phyloP scores from a whole-genome alignment of 495 filamentous ascomycete genomes.

The Haplographium delicatum region DNA sequence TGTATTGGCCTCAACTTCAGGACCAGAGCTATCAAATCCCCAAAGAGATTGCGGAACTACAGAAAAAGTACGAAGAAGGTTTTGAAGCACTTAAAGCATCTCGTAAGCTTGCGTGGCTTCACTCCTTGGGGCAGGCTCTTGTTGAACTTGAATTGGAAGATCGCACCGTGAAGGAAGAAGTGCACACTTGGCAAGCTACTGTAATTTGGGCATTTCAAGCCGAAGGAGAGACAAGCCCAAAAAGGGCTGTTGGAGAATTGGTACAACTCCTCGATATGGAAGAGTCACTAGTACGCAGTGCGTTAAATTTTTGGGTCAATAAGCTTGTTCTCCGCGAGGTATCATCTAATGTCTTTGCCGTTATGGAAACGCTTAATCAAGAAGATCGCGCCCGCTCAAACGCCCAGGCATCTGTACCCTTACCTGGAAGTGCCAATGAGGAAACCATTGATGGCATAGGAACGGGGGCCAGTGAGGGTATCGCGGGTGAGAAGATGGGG shows the following conservation, averaged over 20 bases:
- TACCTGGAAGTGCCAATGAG: conserved; percentile 39
- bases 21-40: conserved; percentile 74
- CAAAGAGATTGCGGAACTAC: conserved; percentile 51
- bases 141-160: conserved; percentile 82
- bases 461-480: conserved; percentile 41
- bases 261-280: conserved; percentile 66
- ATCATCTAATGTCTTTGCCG: conserved; percentile 48
- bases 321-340: conserved; percentile 68
- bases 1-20: conserved; percentile 88
- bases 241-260: conserved; percentile 56
- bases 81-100: conserved; percentile 75
- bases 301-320: conserved; percentile 79
- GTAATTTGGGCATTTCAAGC: conserved; percentile 82
- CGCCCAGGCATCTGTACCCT: conserved; percentile 28
- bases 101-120: conserved; percentile 84
- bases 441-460: conserved; percentile 46
- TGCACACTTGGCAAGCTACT: conserved; percentile 82
- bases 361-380: conserved; percentile 57
- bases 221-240: conserved; percentile 22
- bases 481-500: conserved; percentile 68
- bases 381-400: conserved; percentile 37
- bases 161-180: conserved; percentile 63
- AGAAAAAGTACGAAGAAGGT: conserved; percentile 64
- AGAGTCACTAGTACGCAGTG: conserved; percentile 64
- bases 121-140: conserved; percentile 71